Evolutionary conservation across 768 basidiomycete genomes (phyloP).

Genomic region (Boletus bicolor): DNA sequence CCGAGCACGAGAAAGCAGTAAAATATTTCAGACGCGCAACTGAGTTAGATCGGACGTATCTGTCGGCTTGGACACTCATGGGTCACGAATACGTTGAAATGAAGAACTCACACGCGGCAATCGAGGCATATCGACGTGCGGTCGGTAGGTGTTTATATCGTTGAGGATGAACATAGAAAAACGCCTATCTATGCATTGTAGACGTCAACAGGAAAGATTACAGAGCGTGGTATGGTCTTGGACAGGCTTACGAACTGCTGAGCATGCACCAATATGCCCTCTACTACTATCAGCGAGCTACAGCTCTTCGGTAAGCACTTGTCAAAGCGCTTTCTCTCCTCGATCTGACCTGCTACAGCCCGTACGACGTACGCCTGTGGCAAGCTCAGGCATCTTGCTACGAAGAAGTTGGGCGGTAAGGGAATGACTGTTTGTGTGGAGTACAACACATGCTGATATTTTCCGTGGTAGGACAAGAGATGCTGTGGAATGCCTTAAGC

Average conservation of each 20-base stretch:
- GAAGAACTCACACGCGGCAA: conserved; percentile 99
- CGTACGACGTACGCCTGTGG: conserved; percentile 96
- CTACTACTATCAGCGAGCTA: conserved; percentile 95
- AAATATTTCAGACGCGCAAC: conserved; percentile 93
- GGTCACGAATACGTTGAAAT: conserved; percentile 98
- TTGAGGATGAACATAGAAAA: background rate
- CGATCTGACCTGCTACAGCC: conserved; percentile 43
- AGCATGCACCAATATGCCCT: conserved; percentile 97
- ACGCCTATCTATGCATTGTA: conserved; percentile 30
- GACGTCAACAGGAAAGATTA: conserved; percentile 98
- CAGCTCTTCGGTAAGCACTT: conserved; percentile 69
- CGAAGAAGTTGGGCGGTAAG: conserved; percentile 83
- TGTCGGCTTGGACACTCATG: conserved; percentile 98
- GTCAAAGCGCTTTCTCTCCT: background rate
- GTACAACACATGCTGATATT: conserved; percentile 1
- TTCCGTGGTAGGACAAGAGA: conserved; percentile 62
- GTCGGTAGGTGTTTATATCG: conserved; percentile 62
- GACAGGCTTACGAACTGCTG: conserved; percentile 94
- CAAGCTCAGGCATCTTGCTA: conserved; percentile 92
- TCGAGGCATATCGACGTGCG: conserved; percentile 94
- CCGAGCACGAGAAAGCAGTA: conserved; percentile 94
- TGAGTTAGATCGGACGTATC: conserved; percentile 90
- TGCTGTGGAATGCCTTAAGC: conserved; percentile 88
- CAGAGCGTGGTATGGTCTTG: conserved; percentile 97
- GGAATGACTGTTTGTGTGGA: background rate